phyloP scores from a whole-genome alignment of 257 asterid genomes.

The Craterostigma plantagineum region DNA sequence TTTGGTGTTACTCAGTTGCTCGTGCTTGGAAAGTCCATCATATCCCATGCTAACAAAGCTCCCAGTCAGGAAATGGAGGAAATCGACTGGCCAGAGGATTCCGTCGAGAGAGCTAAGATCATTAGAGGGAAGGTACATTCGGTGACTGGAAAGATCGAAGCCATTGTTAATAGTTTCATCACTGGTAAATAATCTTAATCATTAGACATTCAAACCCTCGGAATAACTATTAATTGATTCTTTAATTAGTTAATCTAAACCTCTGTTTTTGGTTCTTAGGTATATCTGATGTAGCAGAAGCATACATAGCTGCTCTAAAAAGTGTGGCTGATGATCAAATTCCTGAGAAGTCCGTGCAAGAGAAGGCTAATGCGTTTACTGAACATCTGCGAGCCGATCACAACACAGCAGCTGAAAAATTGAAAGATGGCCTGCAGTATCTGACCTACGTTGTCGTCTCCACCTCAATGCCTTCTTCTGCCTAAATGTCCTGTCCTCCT shows the following conservation, averaged over 20 bases:
- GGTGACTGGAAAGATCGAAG: constrained; percentile 53
- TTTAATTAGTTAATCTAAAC: too few relatives aligned
- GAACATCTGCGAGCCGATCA: constrained; percentile 54
- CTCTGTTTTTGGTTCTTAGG: constrained; percentile 19
- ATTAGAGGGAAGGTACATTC: constrained; percentile 46
- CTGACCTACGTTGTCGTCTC: constrained; percentile 53
- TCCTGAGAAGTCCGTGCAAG: constrained; percentile 42
- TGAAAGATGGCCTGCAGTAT: constrained; percentile 75
- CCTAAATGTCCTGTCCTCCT: too few relatives aligned
- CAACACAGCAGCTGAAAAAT: constrained; percentile 46
- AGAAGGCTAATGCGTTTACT: constrained; percentile 35
- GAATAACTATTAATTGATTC: too few relatives aligned
- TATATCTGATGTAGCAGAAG: constrained; percentile 80
- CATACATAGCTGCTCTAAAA: constrained; percentile 50
- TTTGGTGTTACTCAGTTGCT: constrained; percentile 68
- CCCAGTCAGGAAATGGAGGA: constrained; percentile 40
- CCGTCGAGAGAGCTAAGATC: constrained; percentile 65
- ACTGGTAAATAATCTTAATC: constrained; percentile 33
- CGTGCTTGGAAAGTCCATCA: constrained; percentile 71
- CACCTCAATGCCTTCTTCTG: constrained; percentile 55
- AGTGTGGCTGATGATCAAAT: constrained; percentile 24
- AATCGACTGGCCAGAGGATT: constrained; percentile 83
- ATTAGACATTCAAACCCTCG: too few relatives aligned
- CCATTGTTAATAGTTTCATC: constrained; percentile 53
- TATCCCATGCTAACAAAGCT: constrained; percentile 39